phyloP scores from a whole-genome alignment of 164 flowering plant species.

The Cinnamomum micranthum region DNA sequence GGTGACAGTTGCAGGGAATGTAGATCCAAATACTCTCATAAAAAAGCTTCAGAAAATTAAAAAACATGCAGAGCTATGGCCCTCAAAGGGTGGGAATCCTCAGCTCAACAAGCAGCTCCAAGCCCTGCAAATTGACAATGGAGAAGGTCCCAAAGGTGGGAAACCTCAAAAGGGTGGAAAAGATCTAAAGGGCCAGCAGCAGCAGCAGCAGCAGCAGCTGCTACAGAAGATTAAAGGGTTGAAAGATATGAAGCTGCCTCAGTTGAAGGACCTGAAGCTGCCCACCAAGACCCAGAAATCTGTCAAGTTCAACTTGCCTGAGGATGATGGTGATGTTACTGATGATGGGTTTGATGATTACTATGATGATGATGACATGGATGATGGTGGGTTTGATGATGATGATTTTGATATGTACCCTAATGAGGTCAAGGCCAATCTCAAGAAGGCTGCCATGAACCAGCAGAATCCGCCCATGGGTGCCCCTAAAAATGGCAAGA shows the following conservation, averaged over 20 bases:
- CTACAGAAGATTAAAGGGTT: slow-evolving; percentile 48
- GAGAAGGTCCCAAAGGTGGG: slow-evolving; percentile 38
- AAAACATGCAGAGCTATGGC: slow-evolving; percentile 87
- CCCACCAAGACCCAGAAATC: slow-evolving; percentile 42
- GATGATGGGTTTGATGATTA: slow-evolving; percentile 39
- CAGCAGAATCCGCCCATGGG: slow-evolving; percentile 15
- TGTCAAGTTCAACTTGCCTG: slow-evolving; percentile 50
- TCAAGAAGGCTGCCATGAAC: slow-evolving; percentile 26
- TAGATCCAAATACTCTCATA: slow-evolving; percentile 63
- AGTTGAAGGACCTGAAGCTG: slow-evolving; percentile 51
- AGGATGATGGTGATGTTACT: slow-evolving; percentile 41
- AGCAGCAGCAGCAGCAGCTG: slow-evolving; percentile 18
- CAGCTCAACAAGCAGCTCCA: slow-evolving; percentile 56
- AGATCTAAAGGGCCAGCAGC: slow-evolving; percentile 29
- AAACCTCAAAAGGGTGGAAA: slow-evolving; percentile 48
- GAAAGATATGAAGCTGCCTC: slow-evolving; percentile 38
- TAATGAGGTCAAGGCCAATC: slow-evolving; percentile 21
- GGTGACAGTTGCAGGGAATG: slow-evolving; percentile 89
- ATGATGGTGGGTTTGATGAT: slow-evolving; percentile 31
- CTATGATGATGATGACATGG: slow-evolving; percentile 45
- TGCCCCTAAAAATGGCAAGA: slow-evolving; percentile 16
- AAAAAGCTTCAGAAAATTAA: slow-evolving; percentile 77
- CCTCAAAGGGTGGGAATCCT: slow-evolving; percentile 39
- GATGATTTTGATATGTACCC: slow-evolving; percentile 25
- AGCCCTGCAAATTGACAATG: slow-evolving; percentile 60